These are phyloP conservation scores for Lentithecium fluviatile DNA, from an alignment of 495 filamentous ascomycete genomes.

Conservation along the genomic window DNA sequence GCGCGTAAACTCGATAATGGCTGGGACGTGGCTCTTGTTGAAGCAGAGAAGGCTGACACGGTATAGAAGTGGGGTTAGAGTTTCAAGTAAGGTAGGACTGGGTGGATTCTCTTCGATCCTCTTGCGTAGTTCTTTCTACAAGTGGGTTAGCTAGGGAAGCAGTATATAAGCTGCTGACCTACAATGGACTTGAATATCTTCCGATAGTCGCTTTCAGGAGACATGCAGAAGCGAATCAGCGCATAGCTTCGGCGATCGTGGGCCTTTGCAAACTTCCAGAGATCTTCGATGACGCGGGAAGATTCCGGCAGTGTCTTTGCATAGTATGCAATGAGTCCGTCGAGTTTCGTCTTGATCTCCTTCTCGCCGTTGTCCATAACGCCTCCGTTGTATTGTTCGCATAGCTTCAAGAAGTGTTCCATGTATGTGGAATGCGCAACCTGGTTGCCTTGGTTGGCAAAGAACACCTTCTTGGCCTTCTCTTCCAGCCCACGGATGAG, in stretches of 20 bases:
- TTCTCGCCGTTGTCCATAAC: slow-evolving; percentile 72
- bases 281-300: slow-evolving; percentile 62
- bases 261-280: slow-evolving; percentile 86
- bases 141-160: not conserved
- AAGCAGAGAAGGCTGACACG: slow-evolving; percentile 79
- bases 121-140: slow-evolving; percentile 75
- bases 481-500: slow-evolving; percentile 75
- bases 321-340: slow-evolving; percentile 64
- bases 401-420: slow-evolving; percentile 69
- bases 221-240: slow-evolving; percentile 79
- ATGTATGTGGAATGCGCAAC: slow-evolving; percentile 66
- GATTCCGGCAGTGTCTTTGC: slow-evolving; percentile 73
- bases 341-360: slow-evolving; percentile 65
- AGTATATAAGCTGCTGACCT: slow-evolving; percentile 20
- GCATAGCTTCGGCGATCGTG: slow-evolving; percentile 91
- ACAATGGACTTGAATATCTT: slow-evolving; percentile 79
- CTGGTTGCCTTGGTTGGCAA: slow-evolving; percentile 77
- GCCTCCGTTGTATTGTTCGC: slow-evolving; percentile 84
- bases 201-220: slow-evolving; percentile 85
- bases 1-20: slow-evolving; percentile 81
- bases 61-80: slow-evolving; percentile 79
- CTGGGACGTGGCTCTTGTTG: slow-evolving; percentile 88
- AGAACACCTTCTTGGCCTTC: slow-evolving; percentile 81
- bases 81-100: slow-evolving; percentile 63
- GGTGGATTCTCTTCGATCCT: slow-evolving; percentile 67